Percentiles rank a stretch among this genome's conserved stretches.
Conservation (phyloP, 164 flowering plant genomes). For the Hamamelis virginiana region DNA sequence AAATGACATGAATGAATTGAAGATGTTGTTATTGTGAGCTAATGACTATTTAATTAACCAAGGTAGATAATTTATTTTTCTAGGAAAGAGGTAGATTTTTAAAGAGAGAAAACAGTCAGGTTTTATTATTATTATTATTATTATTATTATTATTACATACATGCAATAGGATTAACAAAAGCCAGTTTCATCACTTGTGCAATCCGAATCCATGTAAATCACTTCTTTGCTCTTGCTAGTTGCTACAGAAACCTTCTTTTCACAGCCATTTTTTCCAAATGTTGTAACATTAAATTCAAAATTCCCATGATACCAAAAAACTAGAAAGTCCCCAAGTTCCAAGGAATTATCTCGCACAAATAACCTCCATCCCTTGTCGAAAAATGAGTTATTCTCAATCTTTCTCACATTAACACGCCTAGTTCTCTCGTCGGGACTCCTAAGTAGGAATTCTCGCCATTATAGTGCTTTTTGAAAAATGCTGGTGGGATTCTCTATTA, state of each 20-base stretch:
- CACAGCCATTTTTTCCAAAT: conserved; percentile 3
- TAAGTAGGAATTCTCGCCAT: not conserved
- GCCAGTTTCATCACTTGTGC: not conserved
- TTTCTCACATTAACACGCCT: not conserved
- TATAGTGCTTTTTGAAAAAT: conserved; percentile 10
- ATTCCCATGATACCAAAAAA: not conserved
- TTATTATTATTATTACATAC: too few relatives aligned
- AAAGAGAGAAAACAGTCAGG: too few relatives aligned
- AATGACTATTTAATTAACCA: too few relatives aligned
- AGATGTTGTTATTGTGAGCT: too few relatives aligned
- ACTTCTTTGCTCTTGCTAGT: not conserved
- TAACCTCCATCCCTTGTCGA: not conserved
- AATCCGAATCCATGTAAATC: not conserved
- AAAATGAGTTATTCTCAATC: not conserved
- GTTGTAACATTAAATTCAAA: not conserved
- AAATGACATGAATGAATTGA: too few relatives aligned
- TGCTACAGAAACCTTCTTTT: not conserved
- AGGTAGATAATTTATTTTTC: too few relatives aligned
- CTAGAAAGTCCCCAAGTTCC: conserved; percentile 4
- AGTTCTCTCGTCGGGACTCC: not conserved
- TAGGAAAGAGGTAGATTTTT: too few relatives aligned
- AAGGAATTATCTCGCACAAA: conserved; percentile 6
- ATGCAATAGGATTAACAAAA: too few relatives aligned
- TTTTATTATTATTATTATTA: too few relatives aligned
- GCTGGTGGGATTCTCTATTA: conserved; percentile 5